phyloP scores from a whole-genome alignment of 2,329 filamentous ascomycete genomes.

The Nakataea oryzae region DNA sequence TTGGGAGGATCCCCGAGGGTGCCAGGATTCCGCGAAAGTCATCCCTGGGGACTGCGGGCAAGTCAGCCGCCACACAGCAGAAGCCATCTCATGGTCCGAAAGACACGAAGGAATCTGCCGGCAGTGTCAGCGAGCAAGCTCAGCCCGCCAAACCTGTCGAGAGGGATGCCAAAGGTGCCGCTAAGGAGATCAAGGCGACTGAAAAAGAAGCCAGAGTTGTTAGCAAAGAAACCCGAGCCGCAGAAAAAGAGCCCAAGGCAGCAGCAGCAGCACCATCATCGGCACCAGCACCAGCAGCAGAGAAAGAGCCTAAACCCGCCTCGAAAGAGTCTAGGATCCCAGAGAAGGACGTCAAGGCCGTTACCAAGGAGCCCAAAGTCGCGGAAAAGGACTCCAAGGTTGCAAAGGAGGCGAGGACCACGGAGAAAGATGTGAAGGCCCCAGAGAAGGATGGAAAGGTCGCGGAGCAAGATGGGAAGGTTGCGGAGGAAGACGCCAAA shows the following conservation, averaged over 20 bases:
- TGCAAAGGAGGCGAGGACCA: not conserved
- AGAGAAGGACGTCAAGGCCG: not conserved
- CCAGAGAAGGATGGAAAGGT: not conserved
- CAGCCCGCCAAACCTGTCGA: not conserved
- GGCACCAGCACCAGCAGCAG: too few species aligned
- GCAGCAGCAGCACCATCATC: too few species aligned
- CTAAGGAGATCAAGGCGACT: not conserved
- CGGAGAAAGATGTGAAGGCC: not conserved
- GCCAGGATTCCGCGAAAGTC: slow-evolving; percentile 13
- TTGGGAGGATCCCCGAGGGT: slow-evolving; percentile 28
- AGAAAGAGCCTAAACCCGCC: not conserved
- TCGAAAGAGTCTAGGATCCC: not conserved
- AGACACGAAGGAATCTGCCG: not conserved
- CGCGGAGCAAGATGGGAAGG: not conserved
- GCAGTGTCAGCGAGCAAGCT: not conserved
- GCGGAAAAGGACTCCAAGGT: not conserved
- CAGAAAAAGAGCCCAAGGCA: not conserved
- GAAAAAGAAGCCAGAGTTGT: not conserved
- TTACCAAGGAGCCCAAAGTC: not conserved
- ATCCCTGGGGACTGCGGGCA: not conserved
- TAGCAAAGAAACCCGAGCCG: not conserved
- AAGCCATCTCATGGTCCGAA: not conserved
- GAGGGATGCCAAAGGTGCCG: not conserved
- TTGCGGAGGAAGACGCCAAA: not conserved
- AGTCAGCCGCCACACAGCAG: slow-evolving; percentile 2